Conservation (phyloP, 2,329 filamentous ascomycete genomes). For the Aspergillus piperis region DNA sequence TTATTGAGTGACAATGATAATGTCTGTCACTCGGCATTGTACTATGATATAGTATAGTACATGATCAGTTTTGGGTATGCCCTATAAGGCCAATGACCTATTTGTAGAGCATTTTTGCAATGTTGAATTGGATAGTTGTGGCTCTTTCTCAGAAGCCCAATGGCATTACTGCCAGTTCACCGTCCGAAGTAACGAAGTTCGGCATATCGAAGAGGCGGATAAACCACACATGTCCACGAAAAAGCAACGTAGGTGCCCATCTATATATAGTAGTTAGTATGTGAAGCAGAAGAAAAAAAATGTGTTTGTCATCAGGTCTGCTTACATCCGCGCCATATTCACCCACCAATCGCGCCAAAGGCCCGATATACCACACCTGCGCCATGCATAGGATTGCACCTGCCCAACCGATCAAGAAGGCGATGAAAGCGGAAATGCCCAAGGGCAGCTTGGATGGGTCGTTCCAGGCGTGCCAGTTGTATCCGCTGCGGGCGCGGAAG, state of each 20-base stretch:
- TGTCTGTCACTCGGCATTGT: too few relatives aligned
- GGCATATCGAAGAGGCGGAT: slow-evolving; percentile 54
- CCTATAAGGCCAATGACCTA: too few relatives aligned
- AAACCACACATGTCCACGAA: slow-evolving; percentile 60
- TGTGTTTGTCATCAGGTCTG: too few relatives aligned
- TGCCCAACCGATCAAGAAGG: slow-evolving; percentile 66
- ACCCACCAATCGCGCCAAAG: slow-evolving; percentile 59
- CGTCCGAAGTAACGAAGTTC: slow-evolving; percentile 55
- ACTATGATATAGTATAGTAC: too few relatives aligned
- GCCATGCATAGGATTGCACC: slow-evolving; percentile 68
- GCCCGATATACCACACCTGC: slow-evolving; percentile 69
- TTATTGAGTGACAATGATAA: too few relatives aligned
- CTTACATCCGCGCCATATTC: slow-evolving; percentile 60
- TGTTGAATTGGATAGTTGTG: too few relatives aligned
- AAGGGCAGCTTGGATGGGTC: slow-evolving; percentile 60
- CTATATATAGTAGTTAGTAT: slow-evolving; percentile 18
- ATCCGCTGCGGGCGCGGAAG: slow-evolving; percentile 56
- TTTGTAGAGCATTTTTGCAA: too few relatives aligned
- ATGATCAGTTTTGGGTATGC: too few relatives aligned
- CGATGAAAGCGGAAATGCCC: slow-evolving; percentile 61
- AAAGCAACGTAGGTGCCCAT: slow-evolving; percentile 65
- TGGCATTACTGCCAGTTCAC: slow-evolving; percentile 24
- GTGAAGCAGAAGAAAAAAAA: too few relatives aligned
- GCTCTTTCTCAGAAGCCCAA: neutral
- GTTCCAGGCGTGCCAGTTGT: slow-evolving; percentile 65